Base-by-base conservation (phyloP, 1,284 basidiomycete species). In the Apiotrichum sp. region DNA sequence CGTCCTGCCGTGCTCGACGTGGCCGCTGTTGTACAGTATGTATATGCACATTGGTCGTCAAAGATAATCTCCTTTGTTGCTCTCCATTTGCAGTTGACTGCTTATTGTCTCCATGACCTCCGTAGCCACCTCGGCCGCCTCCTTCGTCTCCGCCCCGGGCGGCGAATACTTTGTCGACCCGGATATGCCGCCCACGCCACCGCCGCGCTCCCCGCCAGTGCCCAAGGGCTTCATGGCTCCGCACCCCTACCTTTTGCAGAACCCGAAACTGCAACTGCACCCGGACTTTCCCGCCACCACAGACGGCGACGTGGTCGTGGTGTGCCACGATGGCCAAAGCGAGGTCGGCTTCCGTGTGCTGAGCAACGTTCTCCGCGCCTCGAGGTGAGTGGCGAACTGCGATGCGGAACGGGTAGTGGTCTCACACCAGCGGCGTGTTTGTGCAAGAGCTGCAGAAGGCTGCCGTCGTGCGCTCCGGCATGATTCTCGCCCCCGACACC, bases 341-440 rank as follows among this genome's bases (percentile, higher is more conserved):
- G 34, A 44, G 33, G 34, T 49, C 16, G 58, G 55, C 14, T 60
- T 56, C 49, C 32, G 50, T 4, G 52, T 54, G 32, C 36, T 39
- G 11, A 16, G 34, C 22, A 14, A 11, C 2, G 43, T 49, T 14
- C 52, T 57, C 1, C 33, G 39, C 5, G 42, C 43, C 4, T 49
- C 46, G 9, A 47, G 54, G 54, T 55, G 32, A 35, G 54, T 42
- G 14, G 7, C 3, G 7, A 6, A 14, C 6, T n/a, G 36, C 22
- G 22, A 22, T 22, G 22, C 22, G 22, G 22, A 22, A 22, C 22
- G 22, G 22, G 22, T 22, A 22, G 22, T 22, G 22, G 22, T 22
- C 22, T 22, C 16, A 43, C 34, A 6, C 14, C 49, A 51, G 50
- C 42, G 48, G 44, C 48, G 44, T 40, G 16, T 50, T 55, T 42